Evolutionary conservation across 148 eudicot genomes (phyloP).

Genomic region (Diospyros lotus): DNA sequence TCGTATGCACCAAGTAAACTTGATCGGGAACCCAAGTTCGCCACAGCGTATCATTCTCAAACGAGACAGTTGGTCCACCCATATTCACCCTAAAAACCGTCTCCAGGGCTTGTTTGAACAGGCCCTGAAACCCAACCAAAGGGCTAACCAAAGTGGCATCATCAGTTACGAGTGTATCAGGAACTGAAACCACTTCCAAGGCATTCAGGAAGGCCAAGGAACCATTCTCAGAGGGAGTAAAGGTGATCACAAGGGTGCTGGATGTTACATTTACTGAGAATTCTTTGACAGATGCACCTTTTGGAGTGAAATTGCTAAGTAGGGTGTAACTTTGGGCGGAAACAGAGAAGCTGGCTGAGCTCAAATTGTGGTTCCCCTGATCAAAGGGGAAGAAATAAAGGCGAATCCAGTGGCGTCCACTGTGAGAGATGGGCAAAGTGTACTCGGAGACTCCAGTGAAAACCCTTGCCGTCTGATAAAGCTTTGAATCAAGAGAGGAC

Average conservation of each 20-base stretch:
- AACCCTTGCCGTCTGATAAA: conserved; percentile 31
- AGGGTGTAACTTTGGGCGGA: conserved; percentile 19
- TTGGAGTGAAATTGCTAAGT: conserved; percentile 18
- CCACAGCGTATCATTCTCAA: conserved; percentile 29
- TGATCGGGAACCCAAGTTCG: conserved; percentile 31
- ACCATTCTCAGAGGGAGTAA: conserved; percentile 18
- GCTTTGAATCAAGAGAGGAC: conserved; percentile 6
- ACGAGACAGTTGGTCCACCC: conserved; percentile 28
- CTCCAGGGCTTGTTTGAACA: conserved; percentile 24
- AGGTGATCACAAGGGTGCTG: conserved; percentile 20
- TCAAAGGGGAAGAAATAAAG: conserved; percentile 31
- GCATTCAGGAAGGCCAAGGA: conserved; percentile 35
- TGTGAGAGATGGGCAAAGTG: conserved; percentile 18
- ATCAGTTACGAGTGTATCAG: conserved; percentile 32
- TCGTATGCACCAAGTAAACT: conserved; percentile 12
- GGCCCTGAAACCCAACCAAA: conserved; percentile 15
- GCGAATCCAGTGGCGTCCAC: conserved; percentile 37
- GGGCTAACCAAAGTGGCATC: conserved; percentile 22
- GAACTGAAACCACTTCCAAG: conserved; percentile 35
- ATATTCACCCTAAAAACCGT: conserved; percentile 33
- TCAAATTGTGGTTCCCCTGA: conserved; percentile 20
- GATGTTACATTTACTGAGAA: conserved; percentile 29
- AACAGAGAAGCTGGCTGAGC: conserved; percentile 23
- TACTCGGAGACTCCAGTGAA: conserved; percentile 18
- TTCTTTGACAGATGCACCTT: conserved; percentile 28